phyloP scores from a whole-genome alignment of 164 flowering plant species.

The Saururus chinensis region DNA sequence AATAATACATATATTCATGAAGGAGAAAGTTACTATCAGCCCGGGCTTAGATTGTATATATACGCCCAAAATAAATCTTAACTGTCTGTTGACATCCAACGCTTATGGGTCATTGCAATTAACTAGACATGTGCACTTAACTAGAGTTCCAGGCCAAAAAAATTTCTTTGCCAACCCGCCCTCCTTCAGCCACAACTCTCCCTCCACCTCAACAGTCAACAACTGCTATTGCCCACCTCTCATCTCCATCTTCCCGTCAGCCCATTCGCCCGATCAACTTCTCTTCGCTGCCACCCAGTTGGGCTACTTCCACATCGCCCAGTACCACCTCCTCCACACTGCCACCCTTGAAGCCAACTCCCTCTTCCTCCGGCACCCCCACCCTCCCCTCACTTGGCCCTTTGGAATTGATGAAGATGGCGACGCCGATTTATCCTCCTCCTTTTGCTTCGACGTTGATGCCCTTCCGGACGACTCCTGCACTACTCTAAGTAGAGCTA shows the following conservation, averaged over 20 bases:
- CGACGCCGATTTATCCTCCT: conserved; percentile 17
- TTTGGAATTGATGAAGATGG: conserved; percentile 5
- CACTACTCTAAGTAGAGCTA: conserved; percentile 29
- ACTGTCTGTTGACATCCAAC: too few species aligned
- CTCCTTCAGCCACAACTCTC: neutral
- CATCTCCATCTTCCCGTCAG: neutral
- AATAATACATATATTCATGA: too few species aligned
- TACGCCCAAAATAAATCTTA: too few species aligned
- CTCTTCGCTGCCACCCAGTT: neutral
- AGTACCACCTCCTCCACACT: conserved; percentile 4
- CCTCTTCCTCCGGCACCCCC: conserved; percentile 1
- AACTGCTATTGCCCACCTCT: neutral
- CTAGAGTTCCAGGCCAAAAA: too few species aligned
- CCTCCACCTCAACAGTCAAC: too few species aligned
- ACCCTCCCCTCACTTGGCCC: conserved; percentile 2
- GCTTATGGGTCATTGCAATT: too few species aligned
- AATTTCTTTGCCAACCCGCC: too few species aligned
- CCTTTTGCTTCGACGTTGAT: conserved; percentile 43
- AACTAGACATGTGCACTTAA: too few species aligned
- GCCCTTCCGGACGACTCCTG: conserved; percentile 21
- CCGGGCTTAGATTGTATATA: too few species aligned
- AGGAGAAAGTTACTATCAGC: too few species aligned
- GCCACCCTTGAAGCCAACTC: conserved; percentile 3
- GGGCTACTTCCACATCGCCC: conserved; percentile 4
- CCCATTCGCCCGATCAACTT: neutral